phyloP scores from a whole-genome alignment of 1,284 basidiomycete species.

The Abortiporus biennis region DNA sequence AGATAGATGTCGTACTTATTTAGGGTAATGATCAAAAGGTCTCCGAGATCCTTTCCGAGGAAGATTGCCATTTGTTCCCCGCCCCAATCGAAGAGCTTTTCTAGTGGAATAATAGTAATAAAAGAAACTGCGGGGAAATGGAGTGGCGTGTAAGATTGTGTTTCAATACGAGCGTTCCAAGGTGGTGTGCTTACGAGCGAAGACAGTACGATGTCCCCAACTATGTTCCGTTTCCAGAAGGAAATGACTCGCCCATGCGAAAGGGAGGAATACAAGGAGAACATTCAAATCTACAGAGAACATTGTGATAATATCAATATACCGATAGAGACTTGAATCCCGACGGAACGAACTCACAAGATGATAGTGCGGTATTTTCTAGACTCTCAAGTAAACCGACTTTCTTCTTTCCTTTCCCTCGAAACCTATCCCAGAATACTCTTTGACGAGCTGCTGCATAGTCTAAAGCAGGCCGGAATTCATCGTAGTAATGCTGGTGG shows the following conservation, averaged over 20 bases:
- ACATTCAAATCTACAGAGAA: slow-evolving; percentile 31
- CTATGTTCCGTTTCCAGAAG: slow-evolving; percentile 12
- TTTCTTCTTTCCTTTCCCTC: slow-evolving; percentile 41
- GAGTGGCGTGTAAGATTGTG: neutral
- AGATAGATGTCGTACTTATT: slow-evolving; percentile 43
- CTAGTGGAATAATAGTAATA: slow-evolving; percentile 50
- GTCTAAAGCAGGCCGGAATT: neutral
- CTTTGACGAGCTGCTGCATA: slow-evolving; percentile 7
- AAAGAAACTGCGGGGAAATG: slow-evolving; percentile 37
- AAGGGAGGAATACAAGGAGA: slow-evolving; percentile 53
- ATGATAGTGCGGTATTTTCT: slow-evolving; percentile 39
- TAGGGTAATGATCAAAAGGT: slow-evolving; percentile 50
- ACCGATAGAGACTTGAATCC: neutral
- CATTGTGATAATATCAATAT: neutral
- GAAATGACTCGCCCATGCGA: slow-evolving; percentile 61
- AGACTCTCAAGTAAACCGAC: slow-evolving; percentile 42
- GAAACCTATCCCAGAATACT: slow-evolving; percentile 41
- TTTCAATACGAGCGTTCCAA: neutral
- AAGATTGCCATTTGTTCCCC: slow-evolving; percentile 59
- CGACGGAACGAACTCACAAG: slow-evolving; percentile 36
- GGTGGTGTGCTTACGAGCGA: slow-evolving; percentile 31
- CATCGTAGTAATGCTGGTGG: neutral
- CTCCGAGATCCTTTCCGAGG: slow-evolving; percentile 49
- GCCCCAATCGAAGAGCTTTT: slow-evolving; percentile 52
- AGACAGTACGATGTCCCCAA: slow-evolving; percentile 23